Evolutionary conservation across 202 grass and related monocot species (phyloP).

Genomic region (Setaria italica): DNA sequence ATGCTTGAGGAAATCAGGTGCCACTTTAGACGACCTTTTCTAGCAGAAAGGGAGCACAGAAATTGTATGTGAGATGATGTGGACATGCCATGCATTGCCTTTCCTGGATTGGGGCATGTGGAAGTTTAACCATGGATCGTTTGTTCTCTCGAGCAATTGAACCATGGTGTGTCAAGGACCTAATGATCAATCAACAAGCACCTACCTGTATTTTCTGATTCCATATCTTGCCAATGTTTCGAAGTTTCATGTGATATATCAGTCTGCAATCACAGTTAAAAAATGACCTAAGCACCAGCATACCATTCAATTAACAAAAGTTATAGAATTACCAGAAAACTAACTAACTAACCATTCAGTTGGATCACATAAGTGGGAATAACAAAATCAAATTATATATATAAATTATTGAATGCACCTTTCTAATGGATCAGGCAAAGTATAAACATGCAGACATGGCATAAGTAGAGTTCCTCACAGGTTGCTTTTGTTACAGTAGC

Average conservation of each 20-base stretch:
- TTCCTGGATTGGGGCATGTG: neutral
- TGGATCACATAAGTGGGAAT: conserved; percentile 25
- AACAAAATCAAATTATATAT: neutral
- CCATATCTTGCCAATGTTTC: conserved; percentile 39
- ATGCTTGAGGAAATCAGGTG: neutral
- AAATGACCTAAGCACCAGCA: conserved; percentile 29
- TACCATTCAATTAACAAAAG: conserved; percentile 39
- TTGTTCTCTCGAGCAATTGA: neutral
- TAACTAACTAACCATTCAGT: neutral
- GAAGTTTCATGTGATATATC: conserved; percentile 19
- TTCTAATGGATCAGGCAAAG: conserved; percentile 21
- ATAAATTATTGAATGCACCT: conserved; percentile 7
- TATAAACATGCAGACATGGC: neutral
- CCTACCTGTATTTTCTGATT: conserved; percentile 41
- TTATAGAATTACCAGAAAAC: conserved; percentile 10
- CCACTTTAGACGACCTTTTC: neutral
- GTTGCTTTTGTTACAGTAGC: conserved; percentile 7
- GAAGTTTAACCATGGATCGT: neutral
- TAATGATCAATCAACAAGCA: conserved; percentile 13
- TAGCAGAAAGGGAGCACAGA: conserved; percentile 7
- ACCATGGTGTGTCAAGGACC: neutral
- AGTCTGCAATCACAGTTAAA: conserved; percentile 49
- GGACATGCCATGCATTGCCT: neutral
- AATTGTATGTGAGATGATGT: conserved; percentile 6
- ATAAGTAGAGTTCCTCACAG: neutral